Evolutionary conservation across 129 eudicot genomes (phyloP).

Genomic region (Lactuca saligna): DNA sequence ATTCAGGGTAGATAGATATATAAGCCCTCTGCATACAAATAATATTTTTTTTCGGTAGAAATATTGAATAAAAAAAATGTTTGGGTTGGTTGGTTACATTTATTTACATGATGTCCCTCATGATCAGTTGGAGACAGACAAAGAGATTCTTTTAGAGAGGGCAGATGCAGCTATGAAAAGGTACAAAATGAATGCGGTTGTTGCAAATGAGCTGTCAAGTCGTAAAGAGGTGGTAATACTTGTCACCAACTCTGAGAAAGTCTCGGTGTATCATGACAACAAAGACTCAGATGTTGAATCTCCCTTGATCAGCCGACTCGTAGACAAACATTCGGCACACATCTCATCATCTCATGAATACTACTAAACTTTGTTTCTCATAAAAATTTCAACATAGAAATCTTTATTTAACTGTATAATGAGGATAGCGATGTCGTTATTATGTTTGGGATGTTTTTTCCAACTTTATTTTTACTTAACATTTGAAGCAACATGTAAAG

Average conservation of each 20-base stretch:
- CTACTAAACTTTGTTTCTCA: background rate
- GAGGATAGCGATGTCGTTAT: too few relatives aligned
- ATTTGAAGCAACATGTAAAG: too few relatives aligned
- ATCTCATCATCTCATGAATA: too few relatives aligned
- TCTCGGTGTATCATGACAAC: slow-evolving; percentile 56
- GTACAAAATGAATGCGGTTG: slow-evolving; percentile 88
- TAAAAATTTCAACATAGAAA: too few relatives aligned
- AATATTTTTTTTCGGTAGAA: too few relatives aligned
- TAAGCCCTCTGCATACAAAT: too few relatives aligned
- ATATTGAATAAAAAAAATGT: too few relatives aligned
- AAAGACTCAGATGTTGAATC: slow-evolving; percentile 54
- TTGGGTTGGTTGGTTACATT: too few relatives aligned
- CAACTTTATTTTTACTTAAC: too few relatives aligned
- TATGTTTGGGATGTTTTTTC: too few relatives aligned
- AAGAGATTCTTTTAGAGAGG: slow-evolving; percentile 71
- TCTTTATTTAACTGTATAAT: too few relatives aligned
- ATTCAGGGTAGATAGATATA: slow-evolving; percentile 53
- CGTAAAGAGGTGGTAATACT: slow-evolving; percentile 88
- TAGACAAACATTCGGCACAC: slow-evolving; percentile 60
- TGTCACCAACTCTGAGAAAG: slow-evolving; percentile 50
- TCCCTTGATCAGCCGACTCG: slow-evolving; percentile 66
- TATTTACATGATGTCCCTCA: too few relatives aligned
- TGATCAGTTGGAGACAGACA: slow-evolving; percentile 84
- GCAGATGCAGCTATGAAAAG: slow-evolving; percentile 70
- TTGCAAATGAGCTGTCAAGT: slow-evolving; percentile 84